Conservation (phyloP, 164 flowering plant species). For the Houttuynia cordata region DNA sequence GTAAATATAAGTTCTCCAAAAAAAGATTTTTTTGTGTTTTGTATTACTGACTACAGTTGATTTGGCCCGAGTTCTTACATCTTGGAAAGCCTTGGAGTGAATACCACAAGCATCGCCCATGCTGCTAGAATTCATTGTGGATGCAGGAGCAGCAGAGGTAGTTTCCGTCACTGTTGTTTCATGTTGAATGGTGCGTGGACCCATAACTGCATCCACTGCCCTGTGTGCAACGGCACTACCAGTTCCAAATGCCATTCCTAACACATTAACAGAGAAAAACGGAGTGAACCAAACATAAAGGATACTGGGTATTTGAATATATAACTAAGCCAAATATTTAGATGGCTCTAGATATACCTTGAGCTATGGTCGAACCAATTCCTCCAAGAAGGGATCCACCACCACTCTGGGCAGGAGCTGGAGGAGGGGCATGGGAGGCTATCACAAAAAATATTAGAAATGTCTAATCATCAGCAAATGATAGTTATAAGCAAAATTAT, state of each 20-base stretch:
- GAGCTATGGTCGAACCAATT: slow-evolving; percentile 73
- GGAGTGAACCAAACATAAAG: not conserved
- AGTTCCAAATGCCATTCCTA: slow-evolving; percentile 85
- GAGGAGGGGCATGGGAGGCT: slow-evolving; percentile 75
- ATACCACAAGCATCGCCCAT: slow-evolving; percentile 37
- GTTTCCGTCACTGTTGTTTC: slow-evolving; percentile 53
- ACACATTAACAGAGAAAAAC: not conserved
- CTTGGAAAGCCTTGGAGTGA: slow-evolving; percentile 61
- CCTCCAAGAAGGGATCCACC: slow-evolving; percentile 65
- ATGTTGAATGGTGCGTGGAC: slow-evolving; percentile 79
- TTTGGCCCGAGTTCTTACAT: slow-evolving; percentile 25
- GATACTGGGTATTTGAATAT: not conserved
- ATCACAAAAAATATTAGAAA: slow-evolving; percentile 13
- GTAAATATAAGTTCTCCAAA: not conserved
- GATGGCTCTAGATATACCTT: slow-evolving; percentile 26
- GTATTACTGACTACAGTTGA: too few relatives aligned
- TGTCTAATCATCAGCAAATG: not conserved
- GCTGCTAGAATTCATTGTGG: slow-evolving; percentile 16
- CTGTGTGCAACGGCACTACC: slow-evolving; percentile 93
- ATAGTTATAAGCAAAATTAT: not conserved
- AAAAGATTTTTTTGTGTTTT: not conserved
- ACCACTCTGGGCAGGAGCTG: slow-evolving; percentile 47
- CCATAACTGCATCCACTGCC: slow-evolving; percentile 81
- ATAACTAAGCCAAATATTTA: not conserved
- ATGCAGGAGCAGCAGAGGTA: slow-evolving; percentile 35